Percentiles rank a stretch among this genome's conserved stretches.
These are phyloP conservation scores for Pestalotiopsis sp. DNA, from an alignment of 2,329 filamentous ascomycete species.

Conservation along the genomic window DNA sequence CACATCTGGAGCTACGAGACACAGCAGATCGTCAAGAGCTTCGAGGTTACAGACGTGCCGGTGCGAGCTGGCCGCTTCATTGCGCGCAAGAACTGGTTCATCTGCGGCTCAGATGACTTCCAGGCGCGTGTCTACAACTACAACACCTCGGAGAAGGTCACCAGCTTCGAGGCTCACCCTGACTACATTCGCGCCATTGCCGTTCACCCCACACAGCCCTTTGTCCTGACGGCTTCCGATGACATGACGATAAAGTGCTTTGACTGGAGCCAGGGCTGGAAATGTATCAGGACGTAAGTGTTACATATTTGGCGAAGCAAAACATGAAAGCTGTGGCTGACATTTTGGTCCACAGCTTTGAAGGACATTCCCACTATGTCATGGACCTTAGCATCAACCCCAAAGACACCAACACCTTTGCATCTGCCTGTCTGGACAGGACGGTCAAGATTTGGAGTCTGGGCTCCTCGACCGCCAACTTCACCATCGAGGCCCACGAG, in stretches of 20 bases:
- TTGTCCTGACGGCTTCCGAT: slow-evolving; percentile 94
- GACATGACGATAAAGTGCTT: slow-evolving; percentile 98
- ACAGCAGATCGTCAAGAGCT: slow-evolving; percentile 96
- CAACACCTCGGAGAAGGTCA: slow-evolving; percentile 98
- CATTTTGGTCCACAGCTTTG: slow-evolving; percentile 34
- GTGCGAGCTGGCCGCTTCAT: slow-evolving; percentile 96
- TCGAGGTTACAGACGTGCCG: slow-evolving; percentile 97
- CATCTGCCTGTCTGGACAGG: slow-evolving; percentile 91
- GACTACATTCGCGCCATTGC: slow-evolving; percentile 98
- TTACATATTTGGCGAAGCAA: neutral
- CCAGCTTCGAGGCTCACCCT: slow-evolving; percentile 93
- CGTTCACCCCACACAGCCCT: slow-evolving; percentile 93
- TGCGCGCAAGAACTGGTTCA: slow-evolving; percentile 98
- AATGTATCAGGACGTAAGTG: slow-evolving; percentile 87
- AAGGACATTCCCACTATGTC: slow-evolving; percentile 94
- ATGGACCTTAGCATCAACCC: slow-evolving; percentile 98
- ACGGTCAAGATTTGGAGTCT: slow-evolving; percentile 99
- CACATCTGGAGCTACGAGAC: slow-evolving; percentile 99
- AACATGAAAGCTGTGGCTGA: neutral
- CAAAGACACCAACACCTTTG: slow-evolving; percentile 91
- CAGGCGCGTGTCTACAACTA: slow-evolving; percentile 92
- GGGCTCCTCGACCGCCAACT: slow-evolving; percentile 91
- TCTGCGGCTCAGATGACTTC: slow-evolving; percentile 94
- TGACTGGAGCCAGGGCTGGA: slow-evolving; percentile 99
- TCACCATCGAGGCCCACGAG: slow-evolving; percentile 95